These are phyloP conservation scores for Xanthoconium purpureum DNA, from an alignment of 768 basidiomycete species.

Conservation along the genomic window DNA sequence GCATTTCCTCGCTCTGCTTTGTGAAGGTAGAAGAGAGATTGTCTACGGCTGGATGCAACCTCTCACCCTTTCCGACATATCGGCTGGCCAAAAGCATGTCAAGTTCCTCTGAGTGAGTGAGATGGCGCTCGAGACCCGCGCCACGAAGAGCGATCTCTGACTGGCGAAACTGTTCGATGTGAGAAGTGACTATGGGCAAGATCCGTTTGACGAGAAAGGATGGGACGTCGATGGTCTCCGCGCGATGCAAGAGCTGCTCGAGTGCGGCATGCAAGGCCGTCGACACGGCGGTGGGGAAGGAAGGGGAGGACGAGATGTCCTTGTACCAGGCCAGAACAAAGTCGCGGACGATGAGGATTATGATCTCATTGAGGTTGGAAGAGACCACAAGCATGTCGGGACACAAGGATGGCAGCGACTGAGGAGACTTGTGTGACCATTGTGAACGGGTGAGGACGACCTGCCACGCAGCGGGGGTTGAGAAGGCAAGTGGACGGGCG, in stretches of 20 bases:
- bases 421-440: constrained; percentile 76
- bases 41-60: constrained; percentile 81
- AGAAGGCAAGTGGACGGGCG: constrained; percentile 78
- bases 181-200: constrained; percentile 83
- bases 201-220: constrained; percentile 78
- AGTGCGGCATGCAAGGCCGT: constrained; percentile 65
- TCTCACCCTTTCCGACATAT: constrained; percentile 64
- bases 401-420: constrained; percentile 62
- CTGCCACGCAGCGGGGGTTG: constrained; percentile 94
- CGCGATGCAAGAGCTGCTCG: constrained; percentile 53
- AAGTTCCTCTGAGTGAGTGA: constrained; percentile 88
- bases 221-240: constrained; percentile 63
- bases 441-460: constrained; percentile 84
- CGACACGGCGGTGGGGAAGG: constrained; percentile 87
- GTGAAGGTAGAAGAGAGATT: constrained; percentile 88
- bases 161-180: constrained; percentile 86
- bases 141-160: constrained; percentile 86
- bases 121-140: constrained; percentile 72
- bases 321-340: constrained; percentile 91
- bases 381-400: constrained; percentile 66
- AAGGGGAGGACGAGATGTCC: constrained; percentile 77
- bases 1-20: constrained; percentile 84
- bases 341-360: constrained; percentile 78
- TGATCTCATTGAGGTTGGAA: constrained; percentile 71
- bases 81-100: constrained; percentile 82